Evolutionary conservation across 2,329 filamentous ascomycete genomes (phyloP).

Genomic region (Lachnellula arida): DNA sequence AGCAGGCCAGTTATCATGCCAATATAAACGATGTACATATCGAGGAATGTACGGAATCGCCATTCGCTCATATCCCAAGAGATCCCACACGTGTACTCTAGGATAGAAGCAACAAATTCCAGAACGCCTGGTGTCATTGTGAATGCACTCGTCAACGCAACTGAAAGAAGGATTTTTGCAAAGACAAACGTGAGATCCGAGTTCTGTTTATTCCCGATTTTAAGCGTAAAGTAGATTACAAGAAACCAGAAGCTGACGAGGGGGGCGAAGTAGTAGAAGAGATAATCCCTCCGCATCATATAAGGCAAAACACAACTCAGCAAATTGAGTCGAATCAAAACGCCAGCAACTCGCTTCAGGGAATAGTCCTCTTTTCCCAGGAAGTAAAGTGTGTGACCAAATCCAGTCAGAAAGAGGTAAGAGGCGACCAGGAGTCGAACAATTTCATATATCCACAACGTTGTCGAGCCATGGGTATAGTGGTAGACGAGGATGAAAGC

Average conservation of each 20-base stretch:
- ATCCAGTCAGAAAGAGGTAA: slow-evolving; percentile 60
- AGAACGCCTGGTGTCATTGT: slow-evolving; percentile 38
- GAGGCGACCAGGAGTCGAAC: slow-evolving; percentile 49
- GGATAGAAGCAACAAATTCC: slow-evolving; percentile 36
- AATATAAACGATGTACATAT: slow-evolving; percentile 51
- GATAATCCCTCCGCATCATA: slow-evolving; percentile 51
- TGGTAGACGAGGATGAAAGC: slow-evolving; percentile 51
- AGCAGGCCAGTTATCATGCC: slow-evolving; percentile 49
- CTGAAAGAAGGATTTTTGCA: slow-evolving; percentile 44
- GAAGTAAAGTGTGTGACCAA: slow-evolving; percentile 57
- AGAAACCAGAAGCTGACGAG: slow-evolving; percentile 59
- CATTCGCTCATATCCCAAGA: slow-evolving; percentile 45
- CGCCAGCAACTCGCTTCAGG: slow-evolving; percentile 43
- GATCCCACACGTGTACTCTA: slow-evolving; percentile 42
- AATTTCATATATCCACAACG: slow-evolving; percentile 49
- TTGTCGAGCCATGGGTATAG: slow-evolving; percentile 49
- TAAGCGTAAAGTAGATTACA: slow-evolving; percentile 49
- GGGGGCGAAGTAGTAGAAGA: slow-evolving; percentile 55
- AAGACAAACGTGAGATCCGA: slow-evolving; percentile 38
- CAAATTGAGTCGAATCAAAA: slow-evolving; percentile 54
- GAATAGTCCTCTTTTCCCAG: slow-evolving; percentile 53
- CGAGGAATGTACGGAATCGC: slow-evolving; percentile 46
- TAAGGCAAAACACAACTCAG: slow-evolving; percentile 50
- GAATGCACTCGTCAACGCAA: slow-evolving; percentile 36
- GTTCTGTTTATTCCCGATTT: slow-evolving; percentile 40